Base-by-base conservation (phyloP, 2,329 filamentous ascomycete genomes). In the Phyllosticta ampelicida region DNA sequence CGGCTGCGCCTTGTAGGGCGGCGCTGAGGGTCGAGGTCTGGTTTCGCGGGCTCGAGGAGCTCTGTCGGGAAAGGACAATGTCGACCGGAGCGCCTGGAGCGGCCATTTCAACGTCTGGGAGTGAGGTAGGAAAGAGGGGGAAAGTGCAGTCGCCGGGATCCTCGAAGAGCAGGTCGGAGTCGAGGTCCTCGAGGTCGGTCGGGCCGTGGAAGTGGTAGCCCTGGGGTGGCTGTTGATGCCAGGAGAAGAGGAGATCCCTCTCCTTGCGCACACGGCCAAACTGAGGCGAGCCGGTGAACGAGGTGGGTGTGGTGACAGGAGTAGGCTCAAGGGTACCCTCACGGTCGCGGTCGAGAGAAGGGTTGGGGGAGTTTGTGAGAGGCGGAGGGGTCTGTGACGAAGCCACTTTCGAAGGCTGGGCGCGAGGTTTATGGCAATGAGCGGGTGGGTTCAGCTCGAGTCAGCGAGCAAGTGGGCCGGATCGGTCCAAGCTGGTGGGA, bases 1-100 rank as follows among this genome's bases (percentile, higher is more conserved):
- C 60, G 50, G 55, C 58, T 18, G 70, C 68, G 58, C 77, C 74
- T 65, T 82, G 80, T 59, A 86, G 72, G 53, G 82, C 82, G 52
- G 80, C 82, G 5, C 82, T 85, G 63, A 85, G 73, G 65, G 83
- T 84, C 36, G 83, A 85, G 11, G 81, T 80, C 69, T 84, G 81
- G 67, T 79, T 80, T 61, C 80, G 80, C 54, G 82, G 81, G 29
- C 80, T 83, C 63, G 81, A 77, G 56, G 80, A 82, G 63, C 77
- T 78, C 75, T 77, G 77, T 65, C 77, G 78, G 61, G 75, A 71
- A 60, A 77, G 75, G 65, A 79, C 73, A 66, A 85, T 84, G 68
- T 85, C 79, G 69, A 85, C 81, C 51, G 83, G 81, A 63, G 62
- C 65, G 23, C 48, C 54, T 20, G 53, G 44, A 21, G 57, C 53